phyloP scores from a whole-genome alignment of 352 stramenopile species.

The Pythium phragmitis region DNA sequence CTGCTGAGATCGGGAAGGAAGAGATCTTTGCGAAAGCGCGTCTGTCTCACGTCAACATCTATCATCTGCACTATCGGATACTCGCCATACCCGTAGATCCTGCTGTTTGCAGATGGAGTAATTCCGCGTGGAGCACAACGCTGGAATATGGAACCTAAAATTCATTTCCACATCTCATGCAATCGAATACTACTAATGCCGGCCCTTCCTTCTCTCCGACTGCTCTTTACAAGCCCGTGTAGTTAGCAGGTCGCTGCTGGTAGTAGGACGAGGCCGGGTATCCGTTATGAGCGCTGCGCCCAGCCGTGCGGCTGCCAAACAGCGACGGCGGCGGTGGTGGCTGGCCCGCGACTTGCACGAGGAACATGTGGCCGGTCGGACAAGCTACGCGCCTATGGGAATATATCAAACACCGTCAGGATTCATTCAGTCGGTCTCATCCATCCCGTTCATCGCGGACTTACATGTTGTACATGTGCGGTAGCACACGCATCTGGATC shows the following conservation, averaged over 20 bases:
- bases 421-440: no score
- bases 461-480: slow-evolving; percentile 91
- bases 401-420: slow-evolving; percentile 5
- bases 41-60: neutral
- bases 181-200: neutral
- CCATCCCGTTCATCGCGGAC: slow-evolving; percentile 16
- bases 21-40: neutral
- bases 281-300: slow-evolving; percentile 4
- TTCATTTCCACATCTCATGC: neutral
- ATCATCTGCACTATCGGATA: neutral
- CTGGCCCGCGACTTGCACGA: slow-evolving; percentile 72
- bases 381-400: slow-evolving; percentile 64
- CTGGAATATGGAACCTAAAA: neutral
- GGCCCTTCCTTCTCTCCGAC: neutral
- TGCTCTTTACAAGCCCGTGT: slow-evolving; percentile 16
- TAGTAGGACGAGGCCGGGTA: slow-evolving; percentile 20
- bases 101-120: no score
- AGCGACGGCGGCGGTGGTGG: neutral
- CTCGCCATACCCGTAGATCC: no score
- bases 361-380: slow-evolving; percentile 83
- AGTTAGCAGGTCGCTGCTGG: slow-evolving; percentile 16
- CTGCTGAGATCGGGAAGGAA: slow-evolving; percentile 8
- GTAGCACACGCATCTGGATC: slow-evolving; percentile 85
- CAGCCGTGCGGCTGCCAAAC: slow-evolving; percentile 11
- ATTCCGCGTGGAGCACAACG: no score